A percentile compares a stretch with the other conserved stretches of the same genome.
Conservation (phyloP, 2,329 filamentous ascomycete species). For the Didymellaceae sp. region DNA sequence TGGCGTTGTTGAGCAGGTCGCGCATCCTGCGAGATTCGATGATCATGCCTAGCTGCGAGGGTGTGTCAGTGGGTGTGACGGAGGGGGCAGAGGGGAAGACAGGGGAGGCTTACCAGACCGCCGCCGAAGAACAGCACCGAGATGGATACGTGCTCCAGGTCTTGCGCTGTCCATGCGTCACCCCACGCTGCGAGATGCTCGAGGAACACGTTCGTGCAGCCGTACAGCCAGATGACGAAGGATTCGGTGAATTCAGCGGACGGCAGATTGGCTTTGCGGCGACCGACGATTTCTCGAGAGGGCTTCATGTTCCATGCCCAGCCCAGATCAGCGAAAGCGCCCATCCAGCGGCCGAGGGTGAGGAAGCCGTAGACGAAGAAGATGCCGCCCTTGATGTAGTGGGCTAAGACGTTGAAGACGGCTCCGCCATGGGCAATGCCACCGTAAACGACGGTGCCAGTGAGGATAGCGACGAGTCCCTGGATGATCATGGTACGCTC, state of each 20-base stretch:
- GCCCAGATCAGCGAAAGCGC: slow-evolving; percentile 86
- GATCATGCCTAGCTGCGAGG: slow-evolving; percentile 73
- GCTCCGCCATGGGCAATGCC: slow-evolving; percentile 77
- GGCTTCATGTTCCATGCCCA: slow-evolving; percentile 96
- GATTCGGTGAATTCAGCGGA: slow-evolving; percentile 91
- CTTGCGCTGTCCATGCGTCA: slow-evolving; percentile 73
- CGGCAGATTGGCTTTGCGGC: slow-evolving; percentile 67
- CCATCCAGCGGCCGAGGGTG: slow-evolving; percentile 87
- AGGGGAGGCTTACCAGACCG: slow-evolving; percentile 71
- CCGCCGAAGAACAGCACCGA: slow-evolving; percentile 93
- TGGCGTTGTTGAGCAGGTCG: slow-evolving; percentile 64
- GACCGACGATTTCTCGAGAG: slow-evolving; percentile 60
- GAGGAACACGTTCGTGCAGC: slow-evolving; percentile 87
- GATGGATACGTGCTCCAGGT: slow-evolving; percentile 92
- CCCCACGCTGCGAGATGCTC: slow-evolving; percentile 83
- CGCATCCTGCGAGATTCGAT: slow-evolving; percentile 74
- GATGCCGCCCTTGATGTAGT: slow-evolving; percentile 92
- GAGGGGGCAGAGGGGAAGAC: slow-evolving; percentile 13
- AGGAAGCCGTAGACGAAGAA: slow-evolving; percentile 94
- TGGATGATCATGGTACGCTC: slow-evolving; percentile 80
- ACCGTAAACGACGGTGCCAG: slow-evolving; percentile 77
- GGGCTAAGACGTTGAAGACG: slow-evolving; percentile 85
- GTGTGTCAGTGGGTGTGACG: slow-evolving; percentile 32
- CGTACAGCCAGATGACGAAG: slow-evolving; percentile 88
- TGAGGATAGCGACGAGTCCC: slow-evolving; percentile 74